Conservation (phyloP, 164 flowering plant genomes). For the Vitis vinifera region DNA sequence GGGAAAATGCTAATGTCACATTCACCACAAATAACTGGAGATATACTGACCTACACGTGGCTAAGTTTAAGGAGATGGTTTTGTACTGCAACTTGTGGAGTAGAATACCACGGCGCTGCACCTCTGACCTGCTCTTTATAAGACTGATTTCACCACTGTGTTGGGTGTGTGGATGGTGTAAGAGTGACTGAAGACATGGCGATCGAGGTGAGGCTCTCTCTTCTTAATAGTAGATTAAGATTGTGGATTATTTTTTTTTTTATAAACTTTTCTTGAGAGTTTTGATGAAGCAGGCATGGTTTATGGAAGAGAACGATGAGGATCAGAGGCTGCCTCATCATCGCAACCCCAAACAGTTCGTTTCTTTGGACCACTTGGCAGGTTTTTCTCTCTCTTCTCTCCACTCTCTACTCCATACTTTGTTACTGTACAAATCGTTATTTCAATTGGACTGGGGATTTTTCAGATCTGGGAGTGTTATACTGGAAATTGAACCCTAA, state of each 20-base stretch:
- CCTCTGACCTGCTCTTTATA: neutral
- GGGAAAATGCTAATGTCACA: neutral
- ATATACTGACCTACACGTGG: conserved; percentile 14
- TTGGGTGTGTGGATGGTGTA: neutral
- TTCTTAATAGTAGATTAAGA: neutral
- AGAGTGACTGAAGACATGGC: conserved; percentile 19
- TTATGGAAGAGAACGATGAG: conserved; percentile 67
- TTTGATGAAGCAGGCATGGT: conserved; percentile 68
- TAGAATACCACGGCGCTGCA: neutral
- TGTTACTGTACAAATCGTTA: neutral
- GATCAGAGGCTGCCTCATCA: conserved; percentile 84
- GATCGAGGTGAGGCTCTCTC: conserved; percentile 29
- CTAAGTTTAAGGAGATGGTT: neutral
- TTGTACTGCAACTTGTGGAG: neutral
- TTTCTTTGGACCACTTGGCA: conserved; percentile 51
- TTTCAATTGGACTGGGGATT: neutral
- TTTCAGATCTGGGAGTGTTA: conserved; percentile 65
- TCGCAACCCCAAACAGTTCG: conserved; percentile 54
- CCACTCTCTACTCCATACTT: neutral
- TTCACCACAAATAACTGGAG: conserved; percentile 8
- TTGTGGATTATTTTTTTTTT: too few relatives aligned
- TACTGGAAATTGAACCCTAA: conserved; percentile 71
- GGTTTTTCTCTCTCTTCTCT: conserved; percentile 34
- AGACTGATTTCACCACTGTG: neutral
- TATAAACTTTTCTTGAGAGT: neutral